A percentile compares a stretch with the other conserved stretches of the same genome.
phyloP scores from a whole-genome alignment of 768 basidiomycete species.

The Mrakia frigida region DNA sequence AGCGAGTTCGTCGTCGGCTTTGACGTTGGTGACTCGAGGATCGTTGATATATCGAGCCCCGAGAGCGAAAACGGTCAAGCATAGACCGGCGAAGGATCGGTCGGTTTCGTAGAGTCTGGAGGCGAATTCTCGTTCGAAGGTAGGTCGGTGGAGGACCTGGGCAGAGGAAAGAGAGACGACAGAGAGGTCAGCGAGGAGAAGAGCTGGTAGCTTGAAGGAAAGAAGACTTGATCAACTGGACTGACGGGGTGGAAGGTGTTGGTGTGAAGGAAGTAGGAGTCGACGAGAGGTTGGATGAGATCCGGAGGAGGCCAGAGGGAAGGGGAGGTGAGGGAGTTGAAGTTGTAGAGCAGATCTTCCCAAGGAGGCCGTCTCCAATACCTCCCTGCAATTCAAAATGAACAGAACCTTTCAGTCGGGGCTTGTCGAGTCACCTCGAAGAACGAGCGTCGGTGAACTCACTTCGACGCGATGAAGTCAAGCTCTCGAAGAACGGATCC shows the following conservation, averaged over 20 bases:
- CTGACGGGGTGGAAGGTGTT: neutral
- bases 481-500: slow-evolving; percentile 1
- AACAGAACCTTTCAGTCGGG: too few relatives aligned
- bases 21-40: slow-evolving; percentile 47
- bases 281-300: slow-evolving; percentile 10
- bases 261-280: neutral
- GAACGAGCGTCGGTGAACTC: neutral
- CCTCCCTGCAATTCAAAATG: neutral
- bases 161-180: neutral
- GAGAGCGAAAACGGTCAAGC: slow-evolving; percentile 64
- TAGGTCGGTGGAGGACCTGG: neutral
- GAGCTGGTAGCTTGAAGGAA: too few relatives aligned
- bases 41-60: slow-evolving; percentile 60
- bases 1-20: neutral
- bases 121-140: slow-evolving; percentile 9
- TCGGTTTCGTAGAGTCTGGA: slow-evolving; percentile 50
- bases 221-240: neutral
- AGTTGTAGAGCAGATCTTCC: slow-evolving; percentile 5
- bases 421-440: too few relatives aligned
- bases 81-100: slow-evolving; percentile 52
- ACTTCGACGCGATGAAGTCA: slow-evolving; percentile 2
- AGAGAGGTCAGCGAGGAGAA: neutral
- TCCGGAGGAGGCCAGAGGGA: slow-evolving; percentile 9
- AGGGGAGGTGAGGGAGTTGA: neutral
- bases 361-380: neutral